Conservation (phyloP, 78 protist genomes). For the Planoprotostelium fungivorum region DNA sequence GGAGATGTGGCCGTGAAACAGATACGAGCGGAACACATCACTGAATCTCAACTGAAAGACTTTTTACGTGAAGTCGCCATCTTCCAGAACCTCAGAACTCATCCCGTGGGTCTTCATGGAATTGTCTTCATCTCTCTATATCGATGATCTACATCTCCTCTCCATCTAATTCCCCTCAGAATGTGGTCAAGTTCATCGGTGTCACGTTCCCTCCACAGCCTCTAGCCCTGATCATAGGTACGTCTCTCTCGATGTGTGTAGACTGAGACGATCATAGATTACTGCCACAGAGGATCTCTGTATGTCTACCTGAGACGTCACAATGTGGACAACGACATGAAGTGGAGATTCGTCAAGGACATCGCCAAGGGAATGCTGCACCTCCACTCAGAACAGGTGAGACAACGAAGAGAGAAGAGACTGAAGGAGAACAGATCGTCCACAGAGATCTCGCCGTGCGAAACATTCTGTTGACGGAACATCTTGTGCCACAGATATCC, state of each 20-base stretch:
- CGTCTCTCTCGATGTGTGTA: not conserved
- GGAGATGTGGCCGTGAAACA: not conserved
- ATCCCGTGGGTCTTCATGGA: not conserved
- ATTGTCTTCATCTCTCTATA: not conserved
- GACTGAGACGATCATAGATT: not conserved
- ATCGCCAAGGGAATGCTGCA: not conserved
- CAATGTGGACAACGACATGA: not conserved
- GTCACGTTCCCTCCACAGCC: not conserved
- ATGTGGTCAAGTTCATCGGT: not conserved
- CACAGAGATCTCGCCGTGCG: not conserved
- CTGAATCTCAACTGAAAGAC: not conserved
- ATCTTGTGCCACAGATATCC: not conserved
- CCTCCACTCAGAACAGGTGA: not conserved
- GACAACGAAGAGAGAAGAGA: not conserved
- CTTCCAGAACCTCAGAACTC: not conserved
- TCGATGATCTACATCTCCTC: not conserved
- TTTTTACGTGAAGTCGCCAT: not conserved
- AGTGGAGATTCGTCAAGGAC: not conserved
- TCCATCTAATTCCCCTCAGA: no score
- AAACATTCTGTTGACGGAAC: not conserved
- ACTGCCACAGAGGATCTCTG: not conserved
- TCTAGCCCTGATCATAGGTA: not conserved
- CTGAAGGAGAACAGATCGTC: not conserved
- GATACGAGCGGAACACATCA: not conserved
- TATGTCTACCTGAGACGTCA: not conserved